These are phyloP conservation scores for Platismatia glauca DNA, from an alignment of 495 filamentous ascomycete species.

Conservation along the genomic window DNA sequence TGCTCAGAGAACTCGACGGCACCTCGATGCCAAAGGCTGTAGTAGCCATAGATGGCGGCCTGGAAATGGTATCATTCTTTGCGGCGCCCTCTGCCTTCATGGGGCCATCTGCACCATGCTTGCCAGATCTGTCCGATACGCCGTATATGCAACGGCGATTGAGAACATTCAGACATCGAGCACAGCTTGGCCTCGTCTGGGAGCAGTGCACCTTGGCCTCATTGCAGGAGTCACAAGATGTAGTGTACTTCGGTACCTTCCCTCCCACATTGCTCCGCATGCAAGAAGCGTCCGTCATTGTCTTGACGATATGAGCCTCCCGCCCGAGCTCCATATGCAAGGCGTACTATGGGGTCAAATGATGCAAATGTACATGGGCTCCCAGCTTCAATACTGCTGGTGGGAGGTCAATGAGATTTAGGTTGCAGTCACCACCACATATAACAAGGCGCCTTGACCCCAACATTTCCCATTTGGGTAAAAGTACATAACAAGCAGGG, in stretches of 20 bases:
- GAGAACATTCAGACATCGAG: neutral
- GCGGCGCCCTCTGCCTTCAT: neutral
- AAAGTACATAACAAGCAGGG: too few relatives aligned
- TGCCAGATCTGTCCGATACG: neutral
- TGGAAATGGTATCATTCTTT: neutral
- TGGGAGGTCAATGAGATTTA: too few relatives aligned
- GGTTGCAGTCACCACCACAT: too few relatives aligned
- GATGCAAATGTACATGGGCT: neutral
- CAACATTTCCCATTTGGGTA: too few relatives aligned
- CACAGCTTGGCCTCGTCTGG: neutral
- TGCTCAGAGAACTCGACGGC: neutral
- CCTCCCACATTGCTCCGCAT: neutral
- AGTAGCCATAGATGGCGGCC: neutral
- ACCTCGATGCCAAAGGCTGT: neutral
- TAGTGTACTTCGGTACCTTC: neutral
- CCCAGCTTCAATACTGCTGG: too few relatives aligned
- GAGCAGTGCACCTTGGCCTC: neutral
- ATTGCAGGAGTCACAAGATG: neutral
- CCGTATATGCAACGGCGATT: neutral
- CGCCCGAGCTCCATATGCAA: neutral
- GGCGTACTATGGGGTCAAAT: neutral
- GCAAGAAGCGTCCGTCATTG: neutral
- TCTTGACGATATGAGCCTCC: neutral
- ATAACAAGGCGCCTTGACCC: too few relatives aligned
- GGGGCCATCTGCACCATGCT: neutral